Percentiles rank a stretch among this genome's conserved stretches.
phyloP scores from a whole-genome alignment of 257 asterid genomes.

The Avicennia marina region DNA sequence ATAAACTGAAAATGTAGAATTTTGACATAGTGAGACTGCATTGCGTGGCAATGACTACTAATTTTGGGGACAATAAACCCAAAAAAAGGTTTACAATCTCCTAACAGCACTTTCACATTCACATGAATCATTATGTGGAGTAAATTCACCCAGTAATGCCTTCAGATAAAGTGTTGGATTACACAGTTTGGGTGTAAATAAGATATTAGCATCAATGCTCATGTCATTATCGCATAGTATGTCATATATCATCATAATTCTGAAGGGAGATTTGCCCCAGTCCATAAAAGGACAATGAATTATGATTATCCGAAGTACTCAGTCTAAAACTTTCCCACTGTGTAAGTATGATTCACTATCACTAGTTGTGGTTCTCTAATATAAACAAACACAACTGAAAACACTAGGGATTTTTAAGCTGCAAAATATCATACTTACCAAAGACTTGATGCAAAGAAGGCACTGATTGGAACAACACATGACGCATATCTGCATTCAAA shows the following conservation, averaged over 20 bases:
- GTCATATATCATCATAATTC: neutral
- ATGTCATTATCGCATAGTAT: slow-evolving; percentile 11
- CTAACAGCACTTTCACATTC: neutral
- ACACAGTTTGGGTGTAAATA: slow-evolving; percentile 10
- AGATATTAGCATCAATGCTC: neutral
- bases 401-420: slow-evolving; percentile 7
- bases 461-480: slow-evolving; percentile 92
- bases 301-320: neutral
- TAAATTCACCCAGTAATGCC: slow-evolving; percentile 9
- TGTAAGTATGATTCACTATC: too few species aligned
- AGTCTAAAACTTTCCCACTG: neutral
- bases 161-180: slow-evolving; percentile 8
- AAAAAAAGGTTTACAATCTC: neutral
- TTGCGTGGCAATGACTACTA: neutral
- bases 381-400: slow-evolving; percentile 1
- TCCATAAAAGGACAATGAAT: neutral
- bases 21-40: neutral
- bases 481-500: slow-evolving; percentile 77
- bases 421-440: slow-evolving; percentile 45
- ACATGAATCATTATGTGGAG: slow-evolving; percentile 2
- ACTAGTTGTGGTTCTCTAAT: neutral
- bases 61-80: neutral
- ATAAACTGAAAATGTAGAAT: neutral
- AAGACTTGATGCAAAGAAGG: slow-evolving; percentile 50
- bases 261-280: neutral